Conservation (phyloP, 371 early-diverging fungal species). For the Funneliformis caledonium region DNA sequence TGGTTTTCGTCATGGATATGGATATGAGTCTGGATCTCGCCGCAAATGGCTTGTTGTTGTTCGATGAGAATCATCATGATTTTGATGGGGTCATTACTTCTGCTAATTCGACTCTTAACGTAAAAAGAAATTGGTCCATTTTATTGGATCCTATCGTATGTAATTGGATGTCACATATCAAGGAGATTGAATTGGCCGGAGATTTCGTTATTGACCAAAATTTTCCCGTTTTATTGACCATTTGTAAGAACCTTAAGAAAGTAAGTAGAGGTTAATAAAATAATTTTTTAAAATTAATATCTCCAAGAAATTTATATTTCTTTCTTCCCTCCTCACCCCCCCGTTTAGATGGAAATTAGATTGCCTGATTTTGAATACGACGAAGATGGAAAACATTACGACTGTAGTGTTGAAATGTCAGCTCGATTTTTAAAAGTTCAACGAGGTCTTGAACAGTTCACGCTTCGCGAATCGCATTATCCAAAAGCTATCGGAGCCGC, state of each 20-base stretch:
- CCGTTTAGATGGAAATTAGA: background rate
- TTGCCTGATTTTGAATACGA: constrained; percentile 12
- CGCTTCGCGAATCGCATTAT: constrained; percentile 6
- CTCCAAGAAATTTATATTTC: background rate
- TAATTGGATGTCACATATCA: background rate
- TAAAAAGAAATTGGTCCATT: background rate
- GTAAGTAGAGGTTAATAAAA: background rate
- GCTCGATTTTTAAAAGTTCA: constrained; percentile 6
- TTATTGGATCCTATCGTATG: background rate
- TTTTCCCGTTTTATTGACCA: background rate
- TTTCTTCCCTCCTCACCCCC: background rate
- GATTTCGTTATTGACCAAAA: constrained; percentile 7
- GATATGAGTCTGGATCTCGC: background rate
- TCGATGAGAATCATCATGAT: background rate
- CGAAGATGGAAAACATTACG: constrained; percentile 12
- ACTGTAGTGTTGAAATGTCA: constrained; percentile 1
- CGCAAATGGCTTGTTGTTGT: background rate
- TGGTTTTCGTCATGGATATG: constrained; percentile 7
- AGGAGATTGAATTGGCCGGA: constrained; percentile 5
- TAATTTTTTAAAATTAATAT: background rate
- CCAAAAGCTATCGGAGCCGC: background rate
- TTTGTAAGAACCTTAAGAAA: background rate
- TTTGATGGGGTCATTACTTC: background rate
- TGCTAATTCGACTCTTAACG: background rate
- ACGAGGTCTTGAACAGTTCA: background rate